A percentile compares a stretch with the other conserved stretches of the same genome.
These are phyloP conservation scores for Aspergillus funiculosus DNA, from an alignment of 495 filamentous ascomycete species.

Conservation along the genomic window DNA sequence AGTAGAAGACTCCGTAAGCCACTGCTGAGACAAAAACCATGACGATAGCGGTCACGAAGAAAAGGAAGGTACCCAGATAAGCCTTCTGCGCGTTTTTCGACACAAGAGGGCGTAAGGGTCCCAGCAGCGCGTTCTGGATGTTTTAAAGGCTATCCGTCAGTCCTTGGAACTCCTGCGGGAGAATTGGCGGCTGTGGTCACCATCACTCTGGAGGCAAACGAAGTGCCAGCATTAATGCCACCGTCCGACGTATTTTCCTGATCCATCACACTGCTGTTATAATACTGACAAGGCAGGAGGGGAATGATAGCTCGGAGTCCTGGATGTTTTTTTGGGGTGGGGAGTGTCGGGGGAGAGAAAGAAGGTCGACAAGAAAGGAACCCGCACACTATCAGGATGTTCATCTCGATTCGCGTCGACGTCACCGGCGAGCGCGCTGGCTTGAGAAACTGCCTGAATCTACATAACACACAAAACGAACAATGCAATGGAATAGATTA, in stretches of 20 bases:
- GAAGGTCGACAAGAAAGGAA: background rate
- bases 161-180: background rate
- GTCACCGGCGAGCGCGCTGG: too few relatives aligned
- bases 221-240: conserved; percentile 8
- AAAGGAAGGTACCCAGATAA: conserved; percentile 65
- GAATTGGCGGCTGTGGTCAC: conserved; percentile 11
- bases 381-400: background rate
- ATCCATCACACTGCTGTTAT: conserved; percentile 15
- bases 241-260: conserved; percentile 29
- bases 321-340: too few relatives aligned
- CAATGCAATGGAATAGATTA: too few relatives aligned
- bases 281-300: background rate
- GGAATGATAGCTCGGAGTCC: too few relatives aligned
- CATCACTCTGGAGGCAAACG: conserved; percentile 12
- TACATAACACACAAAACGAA: too few relatives aligned
- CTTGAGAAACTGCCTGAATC: too few relatives aligned
- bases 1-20: conserved; percentile 75
- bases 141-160: conserved; percentile 10
- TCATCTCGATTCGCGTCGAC: too few relatives aligned
- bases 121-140: conserved; percentile 29
- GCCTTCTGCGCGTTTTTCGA: conserved; percentile 63
- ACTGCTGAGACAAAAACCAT: conserved; percentile 59
- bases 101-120: conserved; percentile 43
- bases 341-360: background rate
- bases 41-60: conserved; percentile 49